These are phyloP conservation scores for Ilyonectria mors-panacis DNA, from an alignment of 2,329 filamentous ascomycete species.

Conservation along the genomic window DNA sequence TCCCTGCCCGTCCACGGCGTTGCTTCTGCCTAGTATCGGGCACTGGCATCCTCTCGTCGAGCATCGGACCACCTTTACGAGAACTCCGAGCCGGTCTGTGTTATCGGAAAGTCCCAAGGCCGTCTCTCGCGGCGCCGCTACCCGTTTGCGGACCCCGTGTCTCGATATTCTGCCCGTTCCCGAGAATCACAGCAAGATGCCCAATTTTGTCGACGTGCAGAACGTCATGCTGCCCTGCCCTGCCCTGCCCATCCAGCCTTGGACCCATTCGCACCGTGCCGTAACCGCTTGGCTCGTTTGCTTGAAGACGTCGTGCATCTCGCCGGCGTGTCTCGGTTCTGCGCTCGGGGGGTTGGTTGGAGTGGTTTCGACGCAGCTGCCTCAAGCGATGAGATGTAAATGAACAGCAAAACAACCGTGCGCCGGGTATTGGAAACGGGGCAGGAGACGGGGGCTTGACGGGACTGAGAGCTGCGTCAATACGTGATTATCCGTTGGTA, in stretches of 20 bases:
- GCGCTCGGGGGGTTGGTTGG: neutral
- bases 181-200: neutral
- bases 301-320: neutral
- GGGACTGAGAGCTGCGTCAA: neutral
- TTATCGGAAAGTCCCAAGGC: neutral
- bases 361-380: neutral
- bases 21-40: neutral
- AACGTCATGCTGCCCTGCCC: neutral
- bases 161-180: neutral
- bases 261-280: no score
- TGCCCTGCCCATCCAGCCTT: neutral
- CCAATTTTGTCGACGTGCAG: neutral
- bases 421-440: neutral
- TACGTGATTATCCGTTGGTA: neutral
- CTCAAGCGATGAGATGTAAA: neutral
- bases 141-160: slow-evolving; percentile 2
- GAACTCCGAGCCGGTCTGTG: neutral
- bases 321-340: neutral
- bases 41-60: neutral
- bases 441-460: neutral
- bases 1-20: neutral
- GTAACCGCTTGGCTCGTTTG: neutral
- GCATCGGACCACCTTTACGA: neutral
- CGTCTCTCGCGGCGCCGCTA: neutral
- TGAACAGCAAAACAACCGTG: neutral